Base-by-base conservation (phyloP, 495 filamentous ascomycete species). In the Neurospora pannonica region DNA sequence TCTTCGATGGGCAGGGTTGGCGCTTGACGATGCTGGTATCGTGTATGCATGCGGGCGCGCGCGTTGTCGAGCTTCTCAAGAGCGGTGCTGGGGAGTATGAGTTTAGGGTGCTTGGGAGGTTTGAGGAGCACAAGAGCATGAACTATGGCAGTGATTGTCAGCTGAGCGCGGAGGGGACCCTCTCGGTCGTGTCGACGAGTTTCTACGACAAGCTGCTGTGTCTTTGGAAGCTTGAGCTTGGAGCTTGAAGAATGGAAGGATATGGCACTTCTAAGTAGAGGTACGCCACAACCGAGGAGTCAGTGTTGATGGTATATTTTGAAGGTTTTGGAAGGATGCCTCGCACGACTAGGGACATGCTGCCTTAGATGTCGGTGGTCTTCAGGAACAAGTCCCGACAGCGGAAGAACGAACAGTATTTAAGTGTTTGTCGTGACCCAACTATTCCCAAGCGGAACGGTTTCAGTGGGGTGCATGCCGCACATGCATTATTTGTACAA, bases 51-150 rank as follows among this genome's bases (percentile, higher is more conserved):
- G 93, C 90, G 1, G 96, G 96, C 17, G 88, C 88, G 34, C 87
- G 90, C 73, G 79, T 98, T 34, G 83, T 99, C 38, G 75, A 79
- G n/a, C 62, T 77, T 11, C 67, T 76, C 13, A 77, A 79, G 54
- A 77, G 62, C 21, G 36, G 76, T 2, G 74, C 81, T 24, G 84
- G 81, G 0, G 76, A 82, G n/a, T 94, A 91, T 87, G 78, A 78
- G 19, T 91, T 94, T 76, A 83, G 87, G 70, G 86, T 95, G 19
- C 75, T 97, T 48, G 91, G 88, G 3, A 87, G 87, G 76, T 96
- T 96, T 78, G 92, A 92, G 73, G 93, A 94, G 80, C 94, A 98
- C 82, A 85, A 93, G 83, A 97, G 94, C 80, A 97, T 98, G 95
- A 96, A 95, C 78, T 99, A 99, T 81, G 95, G 91, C 17, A 92